A percentile compares a stretch with the other conserved stretches of the same genome.
These are phyloP conservation scores for Polytrichum commune DNA, from an alignment of 225 moss, liverwort and hornwort genomes.

Conservation along the genomic window DNA sequence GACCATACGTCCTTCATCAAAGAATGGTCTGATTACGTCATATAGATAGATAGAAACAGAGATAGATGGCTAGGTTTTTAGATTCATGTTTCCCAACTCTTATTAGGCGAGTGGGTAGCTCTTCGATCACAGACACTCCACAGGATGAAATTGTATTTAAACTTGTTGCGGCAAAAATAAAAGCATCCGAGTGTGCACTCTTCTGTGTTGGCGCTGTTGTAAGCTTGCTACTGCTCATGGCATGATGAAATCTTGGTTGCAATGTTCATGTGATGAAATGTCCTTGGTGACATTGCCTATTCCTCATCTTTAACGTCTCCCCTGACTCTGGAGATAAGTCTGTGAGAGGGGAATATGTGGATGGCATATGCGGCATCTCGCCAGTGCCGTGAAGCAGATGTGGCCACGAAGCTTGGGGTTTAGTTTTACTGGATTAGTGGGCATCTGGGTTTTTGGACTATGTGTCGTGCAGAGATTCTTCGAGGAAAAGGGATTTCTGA, in stretches of 20 bases:
- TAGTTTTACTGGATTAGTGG: neutral
- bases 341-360: constrained; percentile 1
- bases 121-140: neutral
- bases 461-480: neutral
- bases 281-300: too few species aligned
- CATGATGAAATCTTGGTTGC: neutral
- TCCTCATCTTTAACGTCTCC: neutral
- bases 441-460: neutral
- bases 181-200: constrained; percentile 7
- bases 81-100: neutral
- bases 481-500: neutral
- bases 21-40: constrained; percentile 66
- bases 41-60: constrained; percentile 7
- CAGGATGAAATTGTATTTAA: neutral
- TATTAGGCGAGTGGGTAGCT: neutral
- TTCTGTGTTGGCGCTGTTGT: constrained; percentile 13
- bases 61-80: neutral
- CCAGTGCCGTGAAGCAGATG: neutral
- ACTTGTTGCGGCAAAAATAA: constrained; percentile 1
- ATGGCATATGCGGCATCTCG: constrained; percentile 2
- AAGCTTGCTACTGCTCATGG: too few species aligned
- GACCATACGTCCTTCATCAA: constrained; percentile 57
- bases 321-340: neutral
- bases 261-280: too few species aligned
- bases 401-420: neutral